phyloP scores from a whole-genome alignment of 495 filamentous ascomycete genomes.

The Pyrenula aspistea region DNA sequence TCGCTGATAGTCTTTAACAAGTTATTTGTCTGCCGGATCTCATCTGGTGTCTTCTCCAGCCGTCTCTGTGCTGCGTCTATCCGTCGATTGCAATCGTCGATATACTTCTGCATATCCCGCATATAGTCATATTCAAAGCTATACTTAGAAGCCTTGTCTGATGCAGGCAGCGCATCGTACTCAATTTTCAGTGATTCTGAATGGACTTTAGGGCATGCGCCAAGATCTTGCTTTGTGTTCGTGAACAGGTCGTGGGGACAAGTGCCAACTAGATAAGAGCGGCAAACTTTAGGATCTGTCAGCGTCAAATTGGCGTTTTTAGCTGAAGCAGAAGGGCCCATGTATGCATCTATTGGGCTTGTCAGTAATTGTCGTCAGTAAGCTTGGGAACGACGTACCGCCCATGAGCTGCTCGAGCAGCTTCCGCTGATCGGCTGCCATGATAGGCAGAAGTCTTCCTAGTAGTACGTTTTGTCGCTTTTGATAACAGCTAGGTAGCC shows the following conservation, averaged over 20 bases:
- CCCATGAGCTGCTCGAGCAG: conserved; percentile 77
- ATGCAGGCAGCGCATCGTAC: conserved; percentile 56
- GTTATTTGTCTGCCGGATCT: conserved; percentile 92
- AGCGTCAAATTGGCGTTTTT: conserved; percentile 71
- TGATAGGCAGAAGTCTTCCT: conserved; percentile 20
- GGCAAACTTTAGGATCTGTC: conserved; percentile 89
- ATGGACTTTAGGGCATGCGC: conserved; percentile 82
- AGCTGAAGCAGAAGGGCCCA: conserved; percentile 58
- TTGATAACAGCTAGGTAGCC: no score
- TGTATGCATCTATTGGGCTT: conserved; percentile 40
- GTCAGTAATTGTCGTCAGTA: conserved; percentile 25
- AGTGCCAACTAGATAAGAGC: conserved; percentile 84
- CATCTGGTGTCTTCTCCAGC: conserved; percentile 94
- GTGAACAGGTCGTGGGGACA: conserved; percentile 99
- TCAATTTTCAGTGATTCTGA: conserved; percentile 77
- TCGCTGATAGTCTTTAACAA: conserved; percentile 63
- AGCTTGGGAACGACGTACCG: conserved; percentile 21
- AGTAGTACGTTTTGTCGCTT: background rate
- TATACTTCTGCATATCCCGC: conserved; percentile 87
- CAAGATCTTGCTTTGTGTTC: conserved; percentile 97
- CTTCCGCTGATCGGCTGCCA: conserved; percentile 94
- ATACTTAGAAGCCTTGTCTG: conserved; percentile 59
- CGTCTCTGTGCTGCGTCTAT: conserved; percentile 84
- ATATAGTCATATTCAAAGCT: conserved; percentile 95
- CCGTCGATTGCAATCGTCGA: conserved; percentile 89